Conservation (phyloP, 331 rosid genomes). For the Quercus tomentella region DNA sequence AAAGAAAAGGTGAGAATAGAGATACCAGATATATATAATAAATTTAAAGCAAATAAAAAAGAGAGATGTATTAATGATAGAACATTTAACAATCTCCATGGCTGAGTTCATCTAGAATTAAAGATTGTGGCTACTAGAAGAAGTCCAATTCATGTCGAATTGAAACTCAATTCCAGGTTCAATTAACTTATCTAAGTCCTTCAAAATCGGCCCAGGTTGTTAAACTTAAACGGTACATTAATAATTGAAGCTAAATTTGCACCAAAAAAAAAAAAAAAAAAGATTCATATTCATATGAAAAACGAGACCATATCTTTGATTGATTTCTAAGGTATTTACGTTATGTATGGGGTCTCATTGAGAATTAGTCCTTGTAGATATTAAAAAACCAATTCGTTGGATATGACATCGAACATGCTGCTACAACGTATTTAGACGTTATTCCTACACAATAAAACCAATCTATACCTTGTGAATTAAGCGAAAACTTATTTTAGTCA, state of each 20-base stretch:
- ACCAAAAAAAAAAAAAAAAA: too few relatives aligned
- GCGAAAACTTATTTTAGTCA: constrained; percentile 33
- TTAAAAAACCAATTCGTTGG: constrained; percentile 20
- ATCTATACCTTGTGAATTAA: constrained; percentile 38
- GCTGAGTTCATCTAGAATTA: not conserved
- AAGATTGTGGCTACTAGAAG: not conserved
- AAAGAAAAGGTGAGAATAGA: too few relatives aligned
- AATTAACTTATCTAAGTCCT: not conserved
- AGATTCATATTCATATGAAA: not conserved
- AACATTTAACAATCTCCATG: too few relatives aligned
- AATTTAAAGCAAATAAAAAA: too few relatives aligned
- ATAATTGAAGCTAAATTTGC: too few relatives aligned
- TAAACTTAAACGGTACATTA: too few relatives aligned
- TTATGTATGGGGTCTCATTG: not conserved
- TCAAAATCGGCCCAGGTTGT: not conserved
- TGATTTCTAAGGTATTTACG: not conserved
- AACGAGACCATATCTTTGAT: not conserved
- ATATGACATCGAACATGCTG: constrained; percentile 27
- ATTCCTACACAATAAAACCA: constrained; percentile 27
- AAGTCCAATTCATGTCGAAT: not conserved
- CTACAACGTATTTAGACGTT: constrained; percentile 28
- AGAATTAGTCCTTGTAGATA: constrained; percentile 24
- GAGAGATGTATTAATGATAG: too few relatives aligned
- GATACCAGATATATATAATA: too few relatives aligned
- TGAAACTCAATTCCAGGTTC: not conserved